phyloP scores from a whole-genome alignment of 2,329 filamentous ascomycete species.

The Alternaria dauci region DNA sequence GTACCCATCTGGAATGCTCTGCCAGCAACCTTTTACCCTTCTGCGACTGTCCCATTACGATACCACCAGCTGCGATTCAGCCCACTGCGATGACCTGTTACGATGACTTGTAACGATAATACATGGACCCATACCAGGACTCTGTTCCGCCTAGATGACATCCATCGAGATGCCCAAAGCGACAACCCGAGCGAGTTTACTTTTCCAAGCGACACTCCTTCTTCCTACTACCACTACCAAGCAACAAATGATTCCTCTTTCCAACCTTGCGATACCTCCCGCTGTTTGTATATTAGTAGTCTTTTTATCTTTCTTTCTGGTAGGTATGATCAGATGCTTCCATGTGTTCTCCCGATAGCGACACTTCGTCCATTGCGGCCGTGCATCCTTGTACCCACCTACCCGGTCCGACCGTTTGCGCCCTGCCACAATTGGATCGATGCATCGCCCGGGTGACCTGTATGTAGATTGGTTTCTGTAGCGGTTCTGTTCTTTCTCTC shows the following conservation, averaged over 20 bases:
- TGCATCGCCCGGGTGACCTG: slow-evolving; percentile 7
- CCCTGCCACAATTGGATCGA: slow-evolving; percentile 8
- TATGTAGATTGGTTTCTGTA: slow-evolving; percentile 14
- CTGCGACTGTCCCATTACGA: slow-evolving; percentile 17
- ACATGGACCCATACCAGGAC: slow-evolving; percentile 11
- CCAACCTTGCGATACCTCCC: slow-evolving; percentile 21
- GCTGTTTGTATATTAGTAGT: background rate
- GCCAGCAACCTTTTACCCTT: slow-evolving; percentile 14
- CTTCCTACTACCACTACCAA: background rate
- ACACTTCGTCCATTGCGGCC: slow-evolving; percentile 15
- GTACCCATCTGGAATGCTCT: slow-evolving; percentile 29
- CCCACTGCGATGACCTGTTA: slow-evolving; percentile 21
- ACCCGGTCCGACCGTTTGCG: slow-evolving; percentile 18
- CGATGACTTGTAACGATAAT: slow-evolving; percentile 14
- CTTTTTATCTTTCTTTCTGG: slow-evolving; percentile 11
- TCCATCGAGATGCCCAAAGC: slow-evolving; percentile 33
- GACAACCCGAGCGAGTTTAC: slow-evolving; percentile 23
- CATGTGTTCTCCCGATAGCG: slow-evolving; percentile 27
- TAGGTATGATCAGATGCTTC: slow-evolving; percentile 33
- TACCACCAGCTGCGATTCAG: slow-evolving; percentile 14
- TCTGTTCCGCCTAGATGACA: slow-evolving; percentile 9
- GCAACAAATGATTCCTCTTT: slow-evolving; percentile 3
- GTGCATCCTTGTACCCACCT: slow-evolving; percentile 24
- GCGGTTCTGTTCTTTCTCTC: slow-evolving; percentile 8
- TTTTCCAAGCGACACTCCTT: slow-evolving; percentile 16